These are phyloP conservation scores for Dactylellina sp. DNA, from an alignment of 2,329 filamentous ascomycete genomes.

Conservation along the genomic window DNA sequence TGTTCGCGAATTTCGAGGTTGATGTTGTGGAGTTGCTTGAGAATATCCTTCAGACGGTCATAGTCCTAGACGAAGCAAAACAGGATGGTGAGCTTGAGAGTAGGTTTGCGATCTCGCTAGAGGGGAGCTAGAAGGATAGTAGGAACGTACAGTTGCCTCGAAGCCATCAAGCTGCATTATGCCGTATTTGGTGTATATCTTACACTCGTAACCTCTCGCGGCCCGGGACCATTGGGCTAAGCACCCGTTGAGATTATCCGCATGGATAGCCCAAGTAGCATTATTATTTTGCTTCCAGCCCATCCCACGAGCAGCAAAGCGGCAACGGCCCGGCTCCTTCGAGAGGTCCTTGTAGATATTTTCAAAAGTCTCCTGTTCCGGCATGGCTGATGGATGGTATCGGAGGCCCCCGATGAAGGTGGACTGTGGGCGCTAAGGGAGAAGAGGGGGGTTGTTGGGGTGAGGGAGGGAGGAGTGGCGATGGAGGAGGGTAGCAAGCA, in stretches of 20 bases:
- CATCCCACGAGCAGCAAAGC: conserved; percentile 92
- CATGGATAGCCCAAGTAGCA: conserved; percentile 93
- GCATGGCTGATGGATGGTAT: conserved; percentile 51
- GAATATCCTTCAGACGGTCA: conserved; percentile 88
- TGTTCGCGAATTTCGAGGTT: conserved; percentile 93
- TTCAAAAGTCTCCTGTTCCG: conserved; percentile 83
- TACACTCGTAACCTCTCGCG: conserved; percentile 90
- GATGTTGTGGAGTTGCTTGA: conserved; percentile 98
- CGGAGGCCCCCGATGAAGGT: background rate
- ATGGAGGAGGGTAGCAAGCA: conserved; percentile 1
- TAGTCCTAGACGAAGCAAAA: conserved; percentile 72
- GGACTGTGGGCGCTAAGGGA: conserved; percentile 7
- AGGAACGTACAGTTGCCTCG: conserved; percentile 75
- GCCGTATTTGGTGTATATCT: conserved; percentile 85
- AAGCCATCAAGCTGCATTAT: conserved; percentile 96
- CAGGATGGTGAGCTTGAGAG: background rate
- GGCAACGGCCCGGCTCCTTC: conserved; percentile 89
- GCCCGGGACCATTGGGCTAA: conserved; percentile 86
- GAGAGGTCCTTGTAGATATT: conserved; percentile 97
- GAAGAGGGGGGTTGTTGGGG: too few relatives aligned
- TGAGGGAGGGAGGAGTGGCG: conserved; percentile 13
- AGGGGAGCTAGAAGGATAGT: background rate
- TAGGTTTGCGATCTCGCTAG: background rate
- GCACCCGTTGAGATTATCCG: conserved; percentile 82
- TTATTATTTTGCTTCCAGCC: conserved; percentile 92